Conservation (phyloP, 192 early-diverging fungal genomes). For the Coemansia sp. region DNA sequence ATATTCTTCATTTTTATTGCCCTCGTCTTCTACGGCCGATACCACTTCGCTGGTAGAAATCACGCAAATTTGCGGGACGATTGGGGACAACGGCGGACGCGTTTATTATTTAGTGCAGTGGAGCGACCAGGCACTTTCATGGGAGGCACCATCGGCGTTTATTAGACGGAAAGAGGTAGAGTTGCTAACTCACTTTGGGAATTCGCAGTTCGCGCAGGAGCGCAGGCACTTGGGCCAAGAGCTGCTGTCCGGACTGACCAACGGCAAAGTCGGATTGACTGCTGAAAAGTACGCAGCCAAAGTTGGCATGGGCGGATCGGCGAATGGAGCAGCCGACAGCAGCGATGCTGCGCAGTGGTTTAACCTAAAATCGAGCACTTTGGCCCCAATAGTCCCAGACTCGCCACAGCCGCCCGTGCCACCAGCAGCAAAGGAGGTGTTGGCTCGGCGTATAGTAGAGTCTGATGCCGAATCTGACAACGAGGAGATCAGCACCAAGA, state of each 20-base stretch:
- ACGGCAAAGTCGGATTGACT: neutral
- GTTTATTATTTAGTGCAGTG: conserved; percentile 33
- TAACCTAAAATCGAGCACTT: conserved; percentile 21
- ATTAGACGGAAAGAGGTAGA: neutral
- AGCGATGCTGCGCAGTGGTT: conserved; percentile 7
- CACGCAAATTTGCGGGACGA: conserved; percentile 12
- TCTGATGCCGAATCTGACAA: neutral
- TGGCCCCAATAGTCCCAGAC: neutral
- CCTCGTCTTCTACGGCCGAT: neutral
- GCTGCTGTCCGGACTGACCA: neutral
- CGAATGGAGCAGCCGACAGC: conserved; percentile 2
- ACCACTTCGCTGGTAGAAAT: neutral
- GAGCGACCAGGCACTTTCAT: conserved; percentile 26
- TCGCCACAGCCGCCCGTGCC: neutral
- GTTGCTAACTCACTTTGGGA: conserved; percentile 19
- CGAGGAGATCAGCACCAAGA: neutral
- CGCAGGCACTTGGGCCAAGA: conserved; percentile 17
- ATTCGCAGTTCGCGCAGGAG: conserved; percentile 3
- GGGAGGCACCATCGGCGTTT: conserved; percentile 24
- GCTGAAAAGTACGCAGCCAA: neutral
- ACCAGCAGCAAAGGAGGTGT: neutral
- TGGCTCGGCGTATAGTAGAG: neutral
- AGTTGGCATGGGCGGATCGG: conserved; percentile 13
- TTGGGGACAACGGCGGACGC: conserved; percentile 16
- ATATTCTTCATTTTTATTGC: neutral